A percentile compares a stretch with the other conserved stretches of the same genome.
These are phyloP conservation scores for Cystobasidium slooffiae DNA, from an alignment of 1,284 basidiomycete genomes.

Conservation along the genomic window DNA sequence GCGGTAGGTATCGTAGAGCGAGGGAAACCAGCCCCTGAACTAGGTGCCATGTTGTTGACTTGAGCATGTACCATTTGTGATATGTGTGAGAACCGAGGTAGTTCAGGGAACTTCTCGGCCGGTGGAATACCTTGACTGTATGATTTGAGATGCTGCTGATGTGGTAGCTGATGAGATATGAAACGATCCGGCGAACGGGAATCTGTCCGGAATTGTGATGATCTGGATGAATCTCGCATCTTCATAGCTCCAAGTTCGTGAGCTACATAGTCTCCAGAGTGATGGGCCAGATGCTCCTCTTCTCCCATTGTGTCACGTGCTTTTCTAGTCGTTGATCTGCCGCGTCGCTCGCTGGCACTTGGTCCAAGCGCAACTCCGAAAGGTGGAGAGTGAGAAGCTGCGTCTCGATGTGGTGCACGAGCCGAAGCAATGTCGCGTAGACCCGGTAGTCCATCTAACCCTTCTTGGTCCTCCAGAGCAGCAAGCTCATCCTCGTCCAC, in stretches of 20 bases:
- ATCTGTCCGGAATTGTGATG: neutral
- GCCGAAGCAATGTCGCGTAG: neutral
- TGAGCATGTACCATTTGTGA: slow-evolving; percentile 10
- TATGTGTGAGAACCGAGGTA: slow-evolving; percentile 4
- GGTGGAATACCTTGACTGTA: neutral
- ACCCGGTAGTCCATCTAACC: slow-evolving; percentile 7
- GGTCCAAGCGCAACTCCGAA: slow-evolving; percentile 14
- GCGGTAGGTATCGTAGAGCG: slow-evolving; percentile 17
- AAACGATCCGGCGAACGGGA: slow-evolving; percentile 17
- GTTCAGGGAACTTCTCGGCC: neutral
- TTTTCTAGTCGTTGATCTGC: slow-evolving; percentile 34
- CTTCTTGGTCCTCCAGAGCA: slow-evolving; percentile 13
- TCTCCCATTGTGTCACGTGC: slow-evolving; percentile 1
- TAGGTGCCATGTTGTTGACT: neutral
- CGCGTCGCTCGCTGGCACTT: slow-evolving; percentile 19
- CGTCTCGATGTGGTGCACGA: neutral
- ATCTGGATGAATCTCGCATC: slow-evolving; percentile 26
- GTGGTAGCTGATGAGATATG: neutral
- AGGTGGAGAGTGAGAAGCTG: slow-evolving; percentile 15
- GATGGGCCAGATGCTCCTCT: neutral
- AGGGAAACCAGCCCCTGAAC: slow-evolving; percentile 9
- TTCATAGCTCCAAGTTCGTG: slow-evolving; percentile 28
- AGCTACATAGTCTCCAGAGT: slow-evolving; percentile 26
- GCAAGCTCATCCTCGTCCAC: slow-evolving; percentile 6
- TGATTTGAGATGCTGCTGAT: neutral